A percentile compares a stretch with the other conserved stretches of the same genome.
Conservation (phyloP, 768 basidiomycete genomes). For the Goffeauzyma gilvescens region DNA sequence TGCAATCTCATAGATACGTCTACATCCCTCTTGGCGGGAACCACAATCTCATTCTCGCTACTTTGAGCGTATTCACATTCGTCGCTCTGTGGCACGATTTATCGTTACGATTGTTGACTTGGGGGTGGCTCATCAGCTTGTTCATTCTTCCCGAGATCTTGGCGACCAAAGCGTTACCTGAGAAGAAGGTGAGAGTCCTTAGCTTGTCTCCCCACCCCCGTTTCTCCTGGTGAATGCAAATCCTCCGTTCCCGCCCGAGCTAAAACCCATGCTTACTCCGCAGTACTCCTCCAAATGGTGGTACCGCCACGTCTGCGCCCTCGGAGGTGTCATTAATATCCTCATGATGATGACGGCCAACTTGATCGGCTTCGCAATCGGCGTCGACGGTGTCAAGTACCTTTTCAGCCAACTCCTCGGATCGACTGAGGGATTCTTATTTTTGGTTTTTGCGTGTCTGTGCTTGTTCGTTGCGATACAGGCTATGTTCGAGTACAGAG, state of each 20-base stretch:
- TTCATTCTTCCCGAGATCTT: slow-evolving; percentile 75
- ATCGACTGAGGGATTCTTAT: slow-evolving; percentile 24
- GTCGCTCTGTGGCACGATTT: slow-evolving; percentile 97
- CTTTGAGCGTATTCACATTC: slow-evolving; percentile 71
- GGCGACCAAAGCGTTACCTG: slow-evolving; percentile 44
- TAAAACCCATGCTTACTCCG: neutral
- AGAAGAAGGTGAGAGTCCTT: slow-evolving; percentile 48
- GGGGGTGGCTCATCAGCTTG: slow-evolving; percentile 87
- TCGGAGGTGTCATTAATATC: slow-evolving; percentile 66
- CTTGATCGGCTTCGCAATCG: slow-evolving; percentile 84
- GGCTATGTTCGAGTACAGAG: slow-evolving; percentile 88
- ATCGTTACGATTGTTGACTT: slow-evolving; percentile 64
- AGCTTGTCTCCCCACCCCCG: too few species aligned
- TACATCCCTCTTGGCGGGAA: slow-evolving; percentile 80
- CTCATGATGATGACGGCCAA: slow-evolving; percentile 82
- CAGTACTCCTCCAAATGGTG: slow-evolving; percentile 53
- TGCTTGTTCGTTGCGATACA: slow-evolving; percentile 68
- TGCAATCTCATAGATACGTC: slow-evolving; percentile 49
- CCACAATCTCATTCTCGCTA: slow-evolving; percentile 43
- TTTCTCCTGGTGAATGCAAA: neutral
- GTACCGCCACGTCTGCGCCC: slow-evolving; percentile 70
- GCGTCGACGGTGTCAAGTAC: slow-evolving; percentile 55
- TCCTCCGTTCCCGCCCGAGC: neutral
- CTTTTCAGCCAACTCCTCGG: slow-evolving; percentile 43
- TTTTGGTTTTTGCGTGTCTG: slow-evolving; percentile 42